Base-by-base conservation (phyloP, 2,329 filamentous ascomycete species). In the Aspergillus sclerotialis region DNA sequence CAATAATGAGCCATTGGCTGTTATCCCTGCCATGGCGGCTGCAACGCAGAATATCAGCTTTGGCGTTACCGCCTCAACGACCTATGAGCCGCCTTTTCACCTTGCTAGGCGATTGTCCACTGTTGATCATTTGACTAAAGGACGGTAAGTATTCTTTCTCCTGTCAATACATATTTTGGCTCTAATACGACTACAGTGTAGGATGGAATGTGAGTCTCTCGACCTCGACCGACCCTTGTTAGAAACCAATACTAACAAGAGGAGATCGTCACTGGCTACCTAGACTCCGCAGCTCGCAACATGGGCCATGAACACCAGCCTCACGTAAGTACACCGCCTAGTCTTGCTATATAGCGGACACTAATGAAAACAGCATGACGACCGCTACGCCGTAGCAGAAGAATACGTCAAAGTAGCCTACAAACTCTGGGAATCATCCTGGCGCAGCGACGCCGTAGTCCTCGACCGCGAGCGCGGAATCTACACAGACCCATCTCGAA, bases 81-180 rank as follows among this genome's bases (percentile, higher is more conserved):
- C 77, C 0, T 84, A 84, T 41, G 80, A 84, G 52, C 72, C 78
- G 49, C 80, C 80, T 0, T 84, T 82, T 47, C 74, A 81, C 43
- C 61, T 84, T 10, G 80, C 80, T 0, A 60, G 80, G 12, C 61
- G 78, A n/a, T 58, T 84, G 8, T 77, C 73, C 4, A 84, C 80
- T 0, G 65, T 83, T 0, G 80, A 84, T 48, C 80, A 84, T 51
- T 58, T 84, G 7, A 76, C 76, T 1, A 75, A 74, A 30, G 78
- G 79, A n/a, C 65, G 80, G 58, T 54, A 52, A 23, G 65, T 55
- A 2, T 4, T 19, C 2, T 5, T 3, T 9, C 5, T 8, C 10
- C 3, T 8, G 4, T 28, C 1, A 7, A 12, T 29, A 16, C 5
- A 7, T 5, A 23, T n/a, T 21, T 8, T 12, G 40, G 43, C 16